Conservation (phyloP, 495 filamentous ascomycete species). For the Penicillium chermesinum region DNA sequence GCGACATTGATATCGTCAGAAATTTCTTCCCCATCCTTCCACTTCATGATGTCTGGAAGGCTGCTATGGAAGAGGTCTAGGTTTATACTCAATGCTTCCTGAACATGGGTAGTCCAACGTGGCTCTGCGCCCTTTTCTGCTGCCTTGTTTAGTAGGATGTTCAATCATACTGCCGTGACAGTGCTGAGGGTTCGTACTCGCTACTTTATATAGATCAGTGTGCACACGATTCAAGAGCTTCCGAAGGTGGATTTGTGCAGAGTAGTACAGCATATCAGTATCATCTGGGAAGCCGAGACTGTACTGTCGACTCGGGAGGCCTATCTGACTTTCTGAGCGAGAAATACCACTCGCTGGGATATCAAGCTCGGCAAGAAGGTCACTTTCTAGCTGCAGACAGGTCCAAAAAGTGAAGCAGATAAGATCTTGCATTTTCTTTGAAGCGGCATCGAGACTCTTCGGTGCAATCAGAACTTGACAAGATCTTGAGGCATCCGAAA, state of each 20-base stretch:
- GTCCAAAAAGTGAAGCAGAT: constrained; percentile 87
- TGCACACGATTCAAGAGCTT: constrained; percentile 83
- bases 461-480: constrained; percentile 73
- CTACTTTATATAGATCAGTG: constrained; percentile 67
- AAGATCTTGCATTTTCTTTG: constrained; percentile 41
- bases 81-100: constrained; percentile 40
- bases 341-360: constrained; percentile 76
- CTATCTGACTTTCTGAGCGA: constrained; percentile 62
- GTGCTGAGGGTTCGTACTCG: constrained; percentile 17
- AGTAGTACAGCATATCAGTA: constrained; percentile 66
- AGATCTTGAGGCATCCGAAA: constrained; percentile 69
- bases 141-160: neutral
- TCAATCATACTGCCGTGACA: neutral
- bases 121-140: constrained; percentile 21
- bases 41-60: constrained; percentile 48
- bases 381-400: constrained; percentile 90
- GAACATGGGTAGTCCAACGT: constrained; percentile 29
- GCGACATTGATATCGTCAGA: constrained; percentile 74
- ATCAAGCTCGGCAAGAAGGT: constrained; percentile 86
- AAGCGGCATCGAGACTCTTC: constrained; percentile 31
- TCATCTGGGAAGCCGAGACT: constrained; percentile 31
- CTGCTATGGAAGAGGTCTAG: constrained; percentile 47
- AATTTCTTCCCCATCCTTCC: constrained; percentile 63
- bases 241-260: constrained; percentile 77
- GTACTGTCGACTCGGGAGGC: constrained; percentile 48